A percentile compares a stretch with the other conserved stretches of the same genome.
These are phyloP conservation scores for Cadophora sp. DNA, from an alignment of 2,329 filamentous ascomycete genomes.

Conservation along the genomic window DNA sequence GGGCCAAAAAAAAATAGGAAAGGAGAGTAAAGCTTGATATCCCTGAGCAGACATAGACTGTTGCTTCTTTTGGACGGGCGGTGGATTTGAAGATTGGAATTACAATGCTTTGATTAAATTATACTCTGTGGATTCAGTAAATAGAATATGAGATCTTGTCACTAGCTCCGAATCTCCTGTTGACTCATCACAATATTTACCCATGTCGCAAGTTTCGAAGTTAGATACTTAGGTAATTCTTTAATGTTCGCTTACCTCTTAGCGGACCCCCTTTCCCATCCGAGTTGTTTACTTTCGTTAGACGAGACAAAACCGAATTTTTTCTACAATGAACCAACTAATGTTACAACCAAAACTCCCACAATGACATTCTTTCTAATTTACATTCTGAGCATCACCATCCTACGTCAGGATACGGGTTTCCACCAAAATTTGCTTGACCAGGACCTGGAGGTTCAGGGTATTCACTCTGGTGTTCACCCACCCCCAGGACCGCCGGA, in stretches of 20 bases:
- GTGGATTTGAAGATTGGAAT: neutral
- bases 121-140: neutral
- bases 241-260: neutral
- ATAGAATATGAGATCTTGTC: conserved; percentile 1
- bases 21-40: neutral
- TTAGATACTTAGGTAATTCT: too few species aligned
- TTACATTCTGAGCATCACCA: neutral
- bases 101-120: too few species aligned
- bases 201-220: too few species aligned
- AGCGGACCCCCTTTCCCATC: neutral
- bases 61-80: neutral
- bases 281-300: neutral
- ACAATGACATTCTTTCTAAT: neutral
- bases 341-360: neutral
- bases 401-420: neutral
- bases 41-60: neutral
- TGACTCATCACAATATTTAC: too few species aligned
- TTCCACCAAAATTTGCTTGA: neutral
- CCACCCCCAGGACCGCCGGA: neutral
- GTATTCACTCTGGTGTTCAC: neutral
- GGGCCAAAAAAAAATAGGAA: neutral
- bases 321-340: neutral
- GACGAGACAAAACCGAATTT: neutral
- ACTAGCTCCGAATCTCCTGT: neutral
- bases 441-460: neutral